Evolutionary conservation across 441 rosid genomes (phyloP), one percentile per base, ranked within the genome.

Genomic region (Gossypium armourianum): DNA sequence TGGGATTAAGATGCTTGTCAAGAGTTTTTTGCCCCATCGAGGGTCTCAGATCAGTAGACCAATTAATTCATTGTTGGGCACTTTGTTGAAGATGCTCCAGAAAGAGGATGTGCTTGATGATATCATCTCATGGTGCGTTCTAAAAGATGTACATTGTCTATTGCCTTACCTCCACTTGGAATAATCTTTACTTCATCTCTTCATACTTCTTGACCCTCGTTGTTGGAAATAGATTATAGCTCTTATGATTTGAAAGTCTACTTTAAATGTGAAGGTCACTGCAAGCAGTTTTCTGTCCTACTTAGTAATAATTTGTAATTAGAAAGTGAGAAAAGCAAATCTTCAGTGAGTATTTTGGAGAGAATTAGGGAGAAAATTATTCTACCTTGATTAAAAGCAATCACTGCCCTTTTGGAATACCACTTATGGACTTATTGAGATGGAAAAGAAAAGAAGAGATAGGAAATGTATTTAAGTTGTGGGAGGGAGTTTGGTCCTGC

Each of bases 1-100:
- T 86, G 97, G 90, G 72, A 87, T 95, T 68, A 95, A 90, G 82
- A 78, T 89, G 68, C 89, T 95, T 63, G 96, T 88, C 72, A 90
- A 80, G 84, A 87, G 95, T 74, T 92, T 90, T 83, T 81, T 90
- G 86, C 92, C 96, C 52, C 84, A 81, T 76, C 83, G 54, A 73
- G 90, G 93, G 70, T 76, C 80, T 76, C 84, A 62, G 40, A 77
- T 83, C 77, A 78, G 70, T 67, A 67, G 84, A 73, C 79, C 85
- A 77, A 86, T 90, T 62, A 74, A 81, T 78, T 86, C 78, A 55
- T 78, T 95, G 76, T 71, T 92, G 76, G 78, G 70, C 45, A 15
- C 81, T 77, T 81, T 95, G 82, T 79, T 75, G 54, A 85, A 84
- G 78, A 83, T 90, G 84, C 81, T 92, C 71, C 87, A 68, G 74